Conservation (phyloP, 2,329 filamentous ascomycete genomes). For the Thelonectria blattea region DNA sequence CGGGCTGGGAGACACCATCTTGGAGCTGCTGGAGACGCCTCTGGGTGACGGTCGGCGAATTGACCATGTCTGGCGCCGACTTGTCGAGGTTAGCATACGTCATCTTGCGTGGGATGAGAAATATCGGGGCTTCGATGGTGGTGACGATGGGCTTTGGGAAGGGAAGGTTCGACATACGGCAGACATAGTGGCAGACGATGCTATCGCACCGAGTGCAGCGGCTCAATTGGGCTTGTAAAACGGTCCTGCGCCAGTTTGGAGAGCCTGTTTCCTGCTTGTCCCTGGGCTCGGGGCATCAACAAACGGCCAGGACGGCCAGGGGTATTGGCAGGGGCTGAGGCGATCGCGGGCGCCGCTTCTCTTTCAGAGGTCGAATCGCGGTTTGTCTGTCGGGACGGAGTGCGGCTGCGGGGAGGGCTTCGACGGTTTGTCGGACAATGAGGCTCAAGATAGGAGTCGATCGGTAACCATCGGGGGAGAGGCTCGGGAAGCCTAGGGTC, state of each 20-base stretch:
- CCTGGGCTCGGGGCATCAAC: constrained; percentile 31
- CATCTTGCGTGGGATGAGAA: not conserved
- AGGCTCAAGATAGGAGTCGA: constrained; percentile 23
- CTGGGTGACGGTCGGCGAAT: constrained; percentile 36
- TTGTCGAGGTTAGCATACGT: constrained; percentile 26
- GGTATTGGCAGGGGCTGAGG: constrained; percentile 2
- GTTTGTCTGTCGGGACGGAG: constrained; percentile 23
- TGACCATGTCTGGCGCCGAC: constrained; percentile 38
- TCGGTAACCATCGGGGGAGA: constrained; percentile 38
- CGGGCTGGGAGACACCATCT: constrained; percentile 74
- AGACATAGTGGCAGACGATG: constrained; percentile 37
- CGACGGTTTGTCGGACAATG: constrained; percentile 32
- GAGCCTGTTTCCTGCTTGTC: constrained; percentile 23
- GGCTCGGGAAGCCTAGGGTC: constrained; percentile 1
- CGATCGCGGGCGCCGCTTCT: not conserved
- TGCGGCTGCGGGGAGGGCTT: constrained; percentile 21
- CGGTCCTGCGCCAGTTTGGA: constrained; percentile 26
- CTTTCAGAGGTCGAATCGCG: constrained; percentile 5
- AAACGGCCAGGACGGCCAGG: constrained; percentile 10
- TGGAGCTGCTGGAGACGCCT: constrained; percentile 45
- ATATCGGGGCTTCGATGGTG: not conserved
- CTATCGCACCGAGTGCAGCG: constrained; percentile 18
- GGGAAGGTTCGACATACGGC: constrained; percentile 33
- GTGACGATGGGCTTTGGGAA: not conserved
- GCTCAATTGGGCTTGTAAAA: constrained; percentile 29